Percentiles rank a stretch among this genome's conserved stretches.
phyloP scores from a whole-genome alignment of 2,329 filamentous ascomycete genomes.

The Epichloe sibirici region DNA sequence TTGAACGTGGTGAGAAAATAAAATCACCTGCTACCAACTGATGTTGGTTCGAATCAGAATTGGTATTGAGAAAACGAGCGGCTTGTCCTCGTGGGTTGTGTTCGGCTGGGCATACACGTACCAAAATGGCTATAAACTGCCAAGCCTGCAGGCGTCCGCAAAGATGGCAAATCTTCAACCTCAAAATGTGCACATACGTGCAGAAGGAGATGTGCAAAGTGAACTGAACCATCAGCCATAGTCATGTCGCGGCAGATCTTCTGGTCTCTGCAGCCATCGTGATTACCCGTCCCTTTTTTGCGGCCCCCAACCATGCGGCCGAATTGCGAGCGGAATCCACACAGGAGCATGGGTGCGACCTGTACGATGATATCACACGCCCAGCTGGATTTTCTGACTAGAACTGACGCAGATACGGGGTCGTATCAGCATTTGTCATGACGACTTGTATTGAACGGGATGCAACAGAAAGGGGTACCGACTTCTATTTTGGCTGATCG shows the following conservation, averaged over 20 bases:
- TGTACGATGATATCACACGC: conserved; percentile 2
- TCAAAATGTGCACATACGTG: background rate
- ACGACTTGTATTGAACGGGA: no score
- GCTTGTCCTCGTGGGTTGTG: no score
- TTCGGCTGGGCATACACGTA: no score
- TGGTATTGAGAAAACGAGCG: no score
- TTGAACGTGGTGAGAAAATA: no score
- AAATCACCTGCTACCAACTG: no score
- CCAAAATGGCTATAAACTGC: background rate
- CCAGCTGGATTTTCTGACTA: background rate
- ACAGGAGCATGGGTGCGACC: background rate
- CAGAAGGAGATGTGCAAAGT: background rate
- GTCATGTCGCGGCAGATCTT: background rate
- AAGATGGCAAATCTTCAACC: background rate
- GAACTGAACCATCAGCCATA: no score
- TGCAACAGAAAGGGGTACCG: no score
- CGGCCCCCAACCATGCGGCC: background rate
- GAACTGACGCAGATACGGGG: no score
- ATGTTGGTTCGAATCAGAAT: no score
- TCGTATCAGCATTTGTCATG: no score
- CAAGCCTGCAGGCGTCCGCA: background rate
- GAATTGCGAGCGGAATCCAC: background rate
- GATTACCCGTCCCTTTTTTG: background rate
- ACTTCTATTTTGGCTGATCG: no score
- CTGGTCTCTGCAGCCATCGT: background rate